Evolutionary conservation across 306 rosid genomes (phyloP).

Genomic region (Calophaca sinica): DNA sequence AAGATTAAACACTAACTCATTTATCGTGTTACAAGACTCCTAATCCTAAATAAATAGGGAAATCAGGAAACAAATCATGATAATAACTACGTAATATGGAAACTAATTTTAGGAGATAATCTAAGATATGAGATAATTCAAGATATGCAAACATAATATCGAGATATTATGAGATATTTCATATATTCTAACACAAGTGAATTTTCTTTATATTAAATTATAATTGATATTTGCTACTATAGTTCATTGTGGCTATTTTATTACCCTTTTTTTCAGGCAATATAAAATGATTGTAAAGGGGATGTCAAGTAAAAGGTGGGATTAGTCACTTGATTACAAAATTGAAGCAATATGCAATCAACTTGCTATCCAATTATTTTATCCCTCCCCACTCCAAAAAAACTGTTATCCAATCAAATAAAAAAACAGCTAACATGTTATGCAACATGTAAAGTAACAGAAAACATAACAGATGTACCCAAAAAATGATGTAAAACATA

Average conservation of each 20-base stretch:
- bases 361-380: not conserved
- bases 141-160: too few relatives aligned
- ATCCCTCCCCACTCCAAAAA: not conserved
- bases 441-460: not conserved
- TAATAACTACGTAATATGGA: too few relatives aligned
- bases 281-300: not conserved
- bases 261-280: not conserved
- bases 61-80: too few relatives aligned
- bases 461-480: not conserved
- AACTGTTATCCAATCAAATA: not conserved
- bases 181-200: not conserved
- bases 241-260: slow-evolving; percentile 28
- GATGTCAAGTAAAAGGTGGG: not conserved
- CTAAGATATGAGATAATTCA: too few relatives aligned
- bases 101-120: too few relatives aligned
- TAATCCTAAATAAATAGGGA: too few relatives aligned
- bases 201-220: not conserved
- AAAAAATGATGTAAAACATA: not conserved
- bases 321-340: slow-evolving; percentile 8
- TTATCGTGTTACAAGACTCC: too few relatives aligned
- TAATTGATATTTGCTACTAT: not conserved
- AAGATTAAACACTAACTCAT: too few relatives aligned
- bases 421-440: not conserved
- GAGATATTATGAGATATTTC: too few relatives aligned
- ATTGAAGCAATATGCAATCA: slow-evolving; percentile 9